Conservation (phyloP, 176 grass and related monocot genomes). For the Zoysia pacifica region DNA sequence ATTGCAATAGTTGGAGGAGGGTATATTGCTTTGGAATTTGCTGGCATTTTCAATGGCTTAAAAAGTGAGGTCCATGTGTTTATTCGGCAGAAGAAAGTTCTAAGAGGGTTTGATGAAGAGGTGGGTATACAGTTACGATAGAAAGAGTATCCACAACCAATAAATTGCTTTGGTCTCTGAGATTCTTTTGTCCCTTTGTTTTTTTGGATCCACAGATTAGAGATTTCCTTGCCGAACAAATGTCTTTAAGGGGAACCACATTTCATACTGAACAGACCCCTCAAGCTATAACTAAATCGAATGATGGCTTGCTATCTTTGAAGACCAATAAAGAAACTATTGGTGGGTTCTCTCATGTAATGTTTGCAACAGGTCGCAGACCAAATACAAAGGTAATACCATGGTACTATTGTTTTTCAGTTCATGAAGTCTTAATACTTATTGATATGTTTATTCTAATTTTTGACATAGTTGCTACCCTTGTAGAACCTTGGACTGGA, state of each 20-base stretch:
- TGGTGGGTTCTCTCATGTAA: slow-evolving; percentile 79
- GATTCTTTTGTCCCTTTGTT: neutral
- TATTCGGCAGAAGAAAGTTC: slow-evolving; percentile 76
- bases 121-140: slow-evolving; percentile 27
- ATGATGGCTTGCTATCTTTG: slow-evolving; percentile 59
- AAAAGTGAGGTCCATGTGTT: slow-evolving; percentile 84
- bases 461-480: slow-evolving; percentile 1
- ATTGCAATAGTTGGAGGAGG: slow-evolving; percentile 89
- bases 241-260: slow-evolving; percentile 63
- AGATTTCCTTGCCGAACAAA: slow-evolving; percentile 74
- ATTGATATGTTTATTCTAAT: slow-evolving; percentile 9
- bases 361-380: slow-evolving; percentile 82
- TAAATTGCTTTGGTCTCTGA: slow-evolving; percentile 2
- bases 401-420: neutral
- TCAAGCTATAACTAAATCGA: slow-evolving; percentile 59
- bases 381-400: slow-evolving; percentile 72
- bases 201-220: slow-evolving; percentile 46
- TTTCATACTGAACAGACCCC: slow-evolving; percentile 77
- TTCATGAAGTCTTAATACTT: neutral
- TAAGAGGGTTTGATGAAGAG: slow-evolving; percentile 91
- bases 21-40: slow-evolving; percentile 88
- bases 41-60: slow-evolving; percentile 79
- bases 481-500: slow-evolving; percentile 81
- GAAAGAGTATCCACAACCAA: neutral
- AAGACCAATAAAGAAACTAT: slow-evolving; percentile 78